Base-by-base conservation (phyloP, 352 stramenopile genomes). In the Aphanomyces euteiches region DNA sequence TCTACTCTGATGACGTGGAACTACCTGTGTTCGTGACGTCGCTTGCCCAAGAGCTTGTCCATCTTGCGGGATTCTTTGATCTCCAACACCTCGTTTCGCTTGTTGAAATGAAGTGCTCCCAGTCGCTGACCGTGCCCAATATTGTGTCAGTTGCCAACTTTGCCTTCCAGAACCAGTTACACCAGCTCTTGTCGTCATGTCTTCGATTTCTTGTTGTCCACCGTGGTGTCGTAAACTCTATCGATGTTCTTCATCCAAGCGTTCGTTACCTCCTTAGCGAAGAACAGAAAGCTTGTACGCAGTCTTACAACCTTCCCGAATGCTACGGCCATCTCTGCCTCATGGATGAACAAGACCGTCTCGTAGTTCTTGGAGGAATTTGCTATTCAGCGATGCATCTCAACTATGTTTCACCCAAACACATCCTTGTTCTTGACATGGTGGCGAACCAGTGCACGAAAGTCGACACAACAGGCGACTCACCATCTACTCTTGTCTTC, bases 311-410 rank as follows among this genome's bases (percentile, higher is more conserved):
- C 5, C 7, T 61, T 12, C 54, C 34, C 8, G 54, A 61, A 17
- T 61, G 54, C 34, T 61, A 61, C 54, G 54, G 54, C 54, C 54
- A 61, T n/a, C 54, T 61, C 19, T 61, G 54, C 54, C n/a, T 61
- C 54, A 10, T 61, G 6, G 54, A 61, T 37, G 10, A 19, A 1
- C 7, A 8, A 10, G 28, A 39, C 34, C 54, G 54, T 7, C 6
- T 61, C 8, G 19, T 61, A 12, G 19, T 61, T 37, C 7, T 61
- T 37, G 54, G 54, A 28, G 54, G 54, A 28, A 61, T 61, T 40
- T 61, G 54, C 54, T 37, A 40, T 5, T 61, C 54, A 10, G 43
- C 13, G 17, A 58, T 58, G 0, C 54, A 61, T 6, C 21, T 37
- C 17, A 61, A 37, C 54, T 61, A 61, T 37, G 37, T 39, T 12